These are phyloP conservation scores for Monosporascus sp. DNA, from an alignment of 2,329 filamentous ascomycete genomes.

Conservation along the genomic window DNA sequence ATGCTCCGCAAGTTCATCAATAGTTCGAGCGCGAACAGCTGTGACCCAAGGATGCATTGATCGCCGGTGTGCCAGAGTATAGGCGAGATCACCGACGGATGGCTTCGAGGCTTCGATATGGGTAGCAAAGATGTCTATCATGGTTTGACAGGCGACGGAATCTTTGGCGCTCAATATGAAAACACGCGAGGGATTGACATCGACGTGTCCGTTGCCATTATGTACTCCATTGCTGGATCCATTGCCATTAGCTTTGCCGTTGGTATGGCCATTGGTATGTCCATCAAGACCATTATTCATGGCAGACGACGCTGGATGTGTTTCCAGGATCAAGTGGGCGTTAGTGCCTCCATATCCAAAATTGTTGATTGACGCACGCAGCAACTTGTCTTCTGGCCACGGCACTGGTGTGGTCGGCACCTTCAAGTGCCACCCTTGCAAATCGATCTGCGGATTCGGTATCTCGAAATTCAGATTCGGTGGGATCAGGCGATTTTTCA, in stretches of 20 bases:
- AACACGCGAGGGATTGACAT: too few species aligned
- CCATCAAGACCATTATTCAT: not conserved
- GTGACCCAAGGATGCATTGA: too few species aligned
- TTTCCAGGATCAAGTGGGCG: conserved; percentile 25
- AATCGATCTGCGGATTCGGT: conserved; percentile 9
- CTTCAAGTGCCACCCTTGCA: conserved; percentile 1
- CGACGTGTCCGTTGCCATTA: too few species aligned
- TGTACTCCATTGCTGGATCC: too few species aligned
- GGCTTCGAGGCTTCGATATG: too few species aligned
- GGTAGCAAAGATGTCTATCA: too few species aligned
- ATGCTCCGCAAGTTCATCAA: not conserved
- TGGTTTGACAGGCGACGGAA: too few species aligned
- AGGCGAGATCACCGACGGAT: too few species aligned
- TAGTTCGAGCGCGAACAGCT: not conserved
- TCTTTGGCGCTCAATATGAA: too few species aligned
- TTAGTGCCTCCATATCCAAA: conserved; percentile 36
- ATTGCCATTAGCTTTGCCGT: not conserved
- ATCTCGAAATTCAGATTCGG: conserved; percentile 2
- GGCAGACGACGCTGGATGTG: not conserved
- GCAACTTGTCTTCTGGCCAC: conserved; percentile 5
- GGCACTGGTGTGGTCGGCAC: conserved; percentile 1
- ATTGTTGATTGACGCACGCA: conserved; percentile 27
- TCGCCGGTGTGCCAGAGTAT: too few species aligned
- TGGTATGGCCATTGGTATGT: too few species aligned
- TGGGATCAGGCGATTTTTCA: conserved; percentile 5